Evolutionary conservation across 352 stramenopile genomes (phyloP).

Genomic region (Pythium sp.): DNA sequence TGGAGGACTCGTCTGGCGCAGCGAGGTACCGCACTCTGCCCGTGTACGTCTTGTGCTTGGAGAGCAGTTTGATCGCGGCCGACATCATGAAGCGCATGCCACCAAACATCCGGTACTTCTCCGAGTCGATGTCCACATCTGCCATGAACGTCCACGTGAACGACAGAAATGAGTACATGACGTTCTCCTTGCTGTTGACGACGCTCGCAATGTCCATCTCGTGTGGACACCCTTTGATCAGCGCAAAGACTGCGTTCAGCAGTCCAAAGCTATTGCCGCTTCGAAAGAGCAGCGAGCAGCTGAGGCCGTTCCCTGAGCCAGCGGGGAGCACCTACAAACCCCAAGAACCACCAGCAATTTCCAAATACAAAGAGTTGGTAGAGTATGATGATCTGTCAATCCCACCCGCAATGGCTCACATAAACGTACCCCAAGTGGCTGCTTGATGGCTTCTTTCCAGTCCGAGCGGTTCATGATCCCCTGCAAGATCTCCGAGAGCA

Average conservation of each 20-base stretch:
- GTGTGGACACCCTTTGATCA: slow-evolving; percentile 58
- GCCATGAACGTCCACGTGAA: not conserved
- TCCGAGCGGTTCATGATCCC: not conserved
- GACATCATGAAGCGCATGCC: too few relatives aligned
- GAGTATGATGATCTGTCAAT: too few relatives aligned
- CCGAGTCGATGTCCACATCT: not conserved
- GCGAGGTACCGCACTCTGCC: too few relatives aligned
- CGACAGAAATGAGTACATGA: not conserved
- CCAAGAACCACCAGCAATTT: not conserved
- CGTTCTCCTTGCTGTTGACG: slow-evolving; percentile 10
- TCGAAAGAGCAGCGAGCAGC: not conserved
- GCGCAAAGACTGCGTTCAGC: slow-evolving; percentile 46
- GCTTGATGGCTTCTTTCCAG: not conserved
- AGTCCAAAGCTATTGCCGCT: not conserved
- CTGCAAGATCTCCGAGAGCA: not conserved
- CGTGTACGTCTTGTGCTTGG: too few relatives aligned
- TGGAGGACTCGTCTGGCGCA: too few relatives aligned
- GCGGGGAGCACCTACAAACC: not conserved
- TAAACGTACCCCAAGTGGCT: not conserved
- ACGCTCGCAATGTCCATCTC: slow-evolving; percentile 58
- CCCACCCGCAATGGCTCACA: not conserved
- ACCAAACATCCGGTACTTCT: not conserved
- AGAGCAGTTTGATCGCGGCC: too few relatives aligned
- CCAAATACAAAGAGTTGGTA: not conserved
- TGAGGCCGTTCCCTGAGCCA: not conserved